Base-by-base conservation (phyloP, 2,329 filamentous ascomycete genomes). In the Aspergillus thermomutatus region DNA sequence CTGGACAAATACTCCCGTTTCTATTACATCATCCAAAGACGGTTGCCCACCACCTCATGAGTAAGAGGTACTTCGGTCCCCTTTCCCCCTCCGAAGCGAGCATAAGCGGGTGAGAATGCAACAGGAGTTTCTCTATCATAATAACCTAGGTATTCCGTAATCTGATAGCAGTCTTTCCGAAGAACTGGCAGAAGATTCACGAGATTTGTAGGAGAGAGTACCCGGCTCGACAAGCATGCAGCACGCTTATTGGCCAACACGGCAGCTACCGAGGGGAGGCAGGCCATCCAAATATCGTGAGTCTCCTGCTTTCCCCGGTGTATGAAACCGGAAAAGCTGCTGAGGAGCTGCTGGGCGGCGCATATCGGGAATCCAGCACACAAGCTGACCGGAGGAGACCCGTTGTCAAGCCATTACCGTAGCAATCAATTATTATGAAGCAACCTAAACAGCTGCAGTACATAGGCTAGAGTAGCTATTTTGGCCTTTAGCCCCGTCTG, bases 261-360 rank as follows among this genome's bases (percentile, higher is more conserved):
- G 66, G 64, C 56, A 69, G 65, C 61, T 69, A 60, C 61, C 65
- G 68, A 69, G 64, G 65, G 61, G 59, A 57, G 59, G 50, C 49
- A 46, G 14, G 46, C 52, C 45, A 21, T 34, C 50, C 56, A 68
- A 64, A 72, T 69, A 72, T 69, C 67, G 70, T 72, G 65, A 64
- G 49, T 64, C 66, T 73, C 73, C 73, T 74, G 73, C 67, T 74
- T 75, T 73, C 68, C 70, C 73, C 73, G 73, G 72, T 74, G 71
- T 70, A 69, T 73, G 70, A 74, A 73, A 74, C 71, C 71, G 71
- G 72, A 72, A 72, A 72, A 62, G 62, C 64, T 65, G 63, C 60
- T 66, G 61, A 61, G 61, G 58, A 66, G 52, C 59, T 64, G 58
- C 53, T 55, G 52, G 62, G 63, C 69, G 69, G 69, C 66, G 69